Evolutionary conservation across 2,329 filamentous ascomycete species (phyloP), one percentile per base, ranked within the genome.

Genomic region (Pestalotiopsis sp.): DNA sequence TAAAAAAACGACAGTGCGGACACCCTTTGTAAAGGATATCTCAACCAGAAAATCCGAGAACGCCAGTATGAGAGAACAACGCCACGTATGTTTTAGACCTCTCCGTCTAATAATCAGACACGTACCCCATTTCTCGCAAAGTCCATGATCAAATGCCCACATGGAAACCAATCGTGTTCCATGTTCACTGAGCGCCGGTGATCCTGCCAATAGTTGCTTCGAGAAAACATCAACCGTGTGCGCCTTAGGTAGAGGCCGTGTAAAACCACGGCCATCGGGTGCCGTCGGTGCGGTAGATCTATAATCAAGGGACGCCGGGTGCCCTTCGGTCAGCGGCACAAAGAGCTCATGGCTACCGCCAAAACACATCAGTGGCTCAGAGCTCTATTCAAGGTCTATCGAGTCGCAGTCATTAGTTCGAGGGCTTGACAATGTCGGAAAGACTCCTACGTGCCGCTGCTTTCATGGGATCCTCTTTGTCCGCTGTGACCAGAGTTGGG

Each of bases 401-500:
- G 64, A 64, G 64, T 38, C 59, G 70, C 58, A 69, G 71, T 52
- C 59, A 73, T 78, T 76, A 78, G 76, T 76, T 67, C 68, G 66
- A 68, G 68, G 68, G 68, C 68, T 48, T 64, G 59, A 69, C 68
- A 66, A 79, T 78, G 75, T 78, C 75, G 83, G 88, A 82, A 70
- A 82, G 79, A 75, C 77, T 81, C 72, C 80, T 81, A 80, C 84
- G 79, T 82, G 84, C 82, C 81, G 82, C 85, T 58, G 26, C 22
- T 76, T 80, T 78, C 71, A 88, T 76, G 59, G 83, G 80, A 82
- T 93, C 89, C 59, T 86, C 85, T 75, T 87, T 82, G 72, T 88
- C 86, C 68, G 85, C 85, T 68, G 86, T 88, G 64, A 90, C 80
- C 65, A 91, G 80, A 38, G 85, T 83, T 30, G 91, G 90, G 77